These are phyloP conservation scores for Cladosporium velox DNA, from an alignment of 2,329 filamentous ascomycete species.

Conservation along the genomic window DNA sequence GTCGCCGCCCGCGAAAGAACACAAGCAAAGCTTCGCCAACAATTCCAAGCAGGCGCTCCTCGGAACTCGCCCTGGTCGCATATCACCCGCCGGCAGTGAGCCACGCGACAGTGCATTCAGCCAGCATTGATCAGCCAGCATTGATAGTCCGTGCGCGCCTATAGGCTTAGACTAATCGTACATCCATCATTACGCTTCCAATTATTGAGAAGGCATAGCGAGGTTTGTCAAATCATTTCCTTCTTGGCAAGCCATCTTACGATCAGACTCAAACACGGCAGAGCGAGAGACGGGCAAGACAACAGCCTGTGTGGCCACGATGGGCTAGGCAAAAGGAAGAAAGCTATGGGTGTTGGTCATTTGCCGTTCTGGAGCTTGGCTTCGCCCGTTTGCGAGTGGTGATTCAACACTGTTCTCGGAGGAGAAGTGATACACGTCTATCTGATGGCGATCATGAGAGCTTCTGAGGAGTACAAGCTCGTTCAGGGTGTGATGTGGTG, in stretches of 20 bases:
- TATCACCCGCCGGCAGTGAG: neutral
- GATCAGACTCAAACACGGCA: neutral
- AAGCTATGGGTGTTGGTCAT: neutral
- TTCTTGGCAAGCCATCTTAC: neutral
- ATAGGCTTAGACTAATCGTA: neutral
- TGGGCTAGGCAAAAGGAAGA: neutral
- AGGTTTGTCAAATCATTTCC: neutral
- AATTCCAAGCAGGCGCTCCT: neutral
- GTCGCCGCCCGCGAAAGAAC: neutral
- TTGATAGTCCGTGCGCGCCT: neutral
- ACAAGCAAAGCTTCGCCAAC: slow-evolving; percentile 12
- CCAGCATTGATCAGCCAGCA: neutral
- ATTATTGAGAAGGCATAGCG: neutral
- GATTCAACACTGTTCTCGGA: neutral
- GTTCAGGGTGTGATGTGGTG: neutral
- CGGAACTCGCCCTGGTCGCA: neutral
- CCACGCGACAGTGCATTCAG: neutral
- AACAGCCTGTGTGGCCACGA: neutral
- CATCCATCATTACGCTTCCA: neutral
- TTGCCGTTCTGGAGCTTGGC: neutral
- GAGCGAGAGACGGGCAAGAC: neutral
- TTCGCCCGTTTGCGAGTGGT: neutral
- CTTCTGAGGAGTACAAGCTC: neutral
- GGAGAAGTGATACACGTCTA: neutral
- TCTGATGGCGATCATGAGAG: neutral